Percentiles rank a stretch among this genome's conserved stretches.
Conservation (phyloP, 2,329 filamentous ascomycete genomes). For the Colletotrichum musae region DNA sequence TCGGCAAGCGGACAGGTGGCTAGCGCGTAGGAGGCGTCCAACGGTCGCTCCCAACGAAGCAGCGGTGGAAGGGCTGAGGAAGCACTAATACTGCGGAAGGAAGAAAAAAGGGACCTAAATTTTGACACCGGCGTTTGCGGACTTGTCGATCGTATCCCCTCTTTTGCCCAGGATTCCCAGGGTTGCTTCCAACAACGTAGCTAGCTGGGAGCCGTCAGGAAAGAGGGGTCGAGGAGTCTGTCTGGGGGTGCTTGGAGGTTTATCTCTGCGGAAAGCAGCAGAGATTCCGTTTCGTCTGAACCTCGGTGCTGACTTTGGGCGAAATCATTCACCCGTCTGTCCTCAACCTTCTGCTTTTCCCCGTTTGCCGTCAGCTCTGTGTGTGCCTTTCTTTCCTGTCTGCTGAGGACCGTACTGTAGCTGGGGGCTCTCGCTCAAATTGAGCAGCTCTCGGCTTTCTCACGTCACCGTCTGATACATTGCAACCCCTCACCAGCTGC, state of each 20-base stretch:
- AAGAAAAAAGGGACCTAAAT: not conserved
- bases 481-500: constrained; percentile 22
- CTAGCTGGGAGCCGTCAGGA: not conserved
- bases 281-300: not conserved
- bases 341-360: no score
- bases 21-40: not conserved
- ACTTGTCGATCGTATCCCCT: constrained; percentile 31
- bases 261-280: not conserved
- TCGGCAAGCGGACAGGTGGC: not conserved
- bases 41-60: constrained; percentile 6
- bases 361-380: no score
- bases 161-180: constrained; percentile 5
- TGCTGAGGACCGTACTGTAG: not conserved
- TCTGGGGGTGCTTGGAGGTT: not conserved
- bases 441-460: not conserved
- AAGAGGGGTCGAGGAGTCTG: not conserved
- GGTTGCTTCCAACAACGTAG: constrained; percentile 10
- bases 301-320: constrained; percentile 2
- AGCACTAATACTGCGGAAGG: not conserved
- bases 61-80: constrained; percentile 14
- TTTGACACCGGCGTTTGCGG: constrained; percentile 31
- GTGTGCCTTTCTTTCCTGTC: not conserved
- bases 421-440: constrained; percentile 10
- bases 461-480: constrained; percentile 17
- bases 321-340: no score